Percentiles rank a stretch among this genome's conserved stretches.
Evolutionary conservation across 2,329 filamentous ascomycete genomes (phyloP).

Genomic region (Diatrype stigma): DNA sequence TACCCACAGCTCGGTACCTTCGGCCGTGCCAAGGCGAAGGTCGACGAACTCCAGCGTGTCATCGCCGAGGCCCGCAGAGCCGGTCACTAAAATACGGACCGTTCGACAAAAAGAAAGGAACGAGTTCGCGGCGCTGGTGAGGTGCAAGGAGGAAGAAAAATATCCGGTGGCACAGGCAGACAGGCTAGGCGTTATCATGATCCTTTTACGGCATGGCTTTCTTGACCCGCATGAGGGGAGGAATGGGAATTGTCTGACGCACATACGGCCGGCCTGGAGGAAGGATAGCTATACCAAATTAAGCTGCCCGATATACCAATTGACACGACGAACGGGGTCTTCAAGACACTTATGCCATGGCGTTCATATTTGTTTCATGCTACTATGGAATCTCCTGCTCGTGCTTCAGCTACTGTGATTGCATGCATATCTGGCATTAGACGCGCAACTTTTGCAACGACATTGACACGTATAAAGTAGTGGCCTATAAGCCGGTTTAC

Average conservation of each 20-base stretch:
- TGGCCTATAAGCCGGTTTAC: too few relatives aligned
- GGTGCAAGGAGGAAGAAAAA: constrained; percentile 13
- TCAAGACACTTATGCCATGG: constrained; percentile 7
- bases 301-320: constrained; percentile 16
- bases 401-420: too few relatives aligned
- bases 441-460: too few relatives aligned
- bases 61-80: constrained; percentile 87
- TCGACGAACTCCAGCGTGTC: constrained; percentile 96
- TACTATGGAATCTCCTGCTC: too few relatives aligned
- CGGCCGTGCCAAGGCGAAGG: constrained; percentile 98
- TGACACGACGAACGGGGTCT: constrained; percentile 16
- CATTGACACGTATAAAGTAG: too few relatives aligned
- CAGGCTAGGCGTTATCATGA: constrained; percentile 19
- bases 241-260: constrained; percentile 9
- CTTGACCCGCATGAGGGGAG: constrained; percentile 2
- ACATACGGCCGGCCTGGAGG: too few relatives aligned
- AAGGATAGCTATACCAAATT: constrained; percentile 1
- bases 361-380: too few relatives aligned
- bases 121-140: not conserved
- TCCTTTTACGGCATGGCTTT: constrained; percentile 20
- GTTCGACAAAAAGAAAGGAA: not conserved
- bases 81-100: constrained; percentile 46
- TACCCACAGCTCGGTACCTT: constrained; percentile 83
- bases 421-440: too few relatives aligned
- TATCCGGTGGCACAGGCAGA: constrained; percentile 15